phyloP scores from a whole-genome alignment of 2,329 filamentous ascomycete species.

The Calonectria crousiana region DNA sequence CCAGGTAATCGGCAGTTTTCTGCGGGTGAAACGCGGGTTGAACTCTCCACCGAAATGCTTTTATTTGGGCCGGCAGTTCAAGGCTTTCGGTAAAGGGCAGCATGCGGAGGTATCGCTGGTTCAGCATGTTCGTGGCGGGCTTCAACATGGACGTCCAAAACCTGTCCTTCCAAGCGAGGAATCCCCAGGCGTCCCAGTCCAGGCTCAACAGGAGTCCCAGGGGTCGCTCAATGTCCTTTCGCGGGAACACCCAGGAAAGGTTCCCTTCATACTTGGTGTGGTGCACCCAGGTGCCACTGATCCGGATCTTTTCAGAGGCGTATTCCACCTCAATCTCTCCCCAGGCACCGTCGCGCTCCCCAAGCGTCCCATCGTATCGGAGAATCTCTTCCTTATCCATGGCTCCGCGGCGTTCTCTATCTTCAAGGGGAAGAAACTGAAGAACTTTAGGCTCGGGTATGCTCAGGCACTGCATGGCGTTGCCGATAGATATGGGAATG shows the following conservation, averaged over 20 bases:
- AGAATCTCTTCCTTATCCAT: background rate
- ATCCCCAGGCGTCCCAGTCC: constrained; percentile 24
- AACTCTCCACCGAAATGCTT: constrained; percentile 4
- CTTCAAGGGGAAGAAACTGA: constrained; percentile 19
- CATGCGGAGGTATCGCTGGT: background rate
- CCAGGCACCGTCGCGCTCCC: background rate
- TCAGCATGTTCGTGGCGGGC: background rate
- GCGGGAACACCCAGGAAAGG: background rate
- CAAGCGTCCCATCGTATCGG: background rate
- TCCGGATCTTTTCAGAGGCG: background rate
- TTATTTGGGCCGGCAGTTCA: background rate
- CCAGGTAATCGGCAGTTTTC: constrained; percentile 7
- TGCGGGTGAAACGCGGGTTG: background rate
- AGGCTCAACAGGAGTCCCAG: background rate
- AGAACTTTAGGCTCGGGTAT: constrained; percentile 21
- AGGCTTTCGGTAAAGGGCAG: background rate
- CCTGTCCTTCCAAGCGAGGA: constrained; percentile 9
- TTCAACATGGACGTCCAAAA: constrained; percentile 18
- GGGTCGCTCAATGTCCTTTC: constrained; percentile 13
- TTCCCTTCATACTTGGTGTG: background rate
- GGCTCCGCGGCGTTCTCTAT: background rate
- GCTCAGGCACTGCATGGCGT: constrained; percentile 17
- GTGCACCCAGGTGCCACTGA: background rate
- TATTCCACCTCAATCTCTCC: background rate
- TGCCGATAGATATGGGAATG: constrained; percentile 17